Conservation (phyloP, 1,284 basidiomycete species). For the Meripilus lineatus region DNA sequence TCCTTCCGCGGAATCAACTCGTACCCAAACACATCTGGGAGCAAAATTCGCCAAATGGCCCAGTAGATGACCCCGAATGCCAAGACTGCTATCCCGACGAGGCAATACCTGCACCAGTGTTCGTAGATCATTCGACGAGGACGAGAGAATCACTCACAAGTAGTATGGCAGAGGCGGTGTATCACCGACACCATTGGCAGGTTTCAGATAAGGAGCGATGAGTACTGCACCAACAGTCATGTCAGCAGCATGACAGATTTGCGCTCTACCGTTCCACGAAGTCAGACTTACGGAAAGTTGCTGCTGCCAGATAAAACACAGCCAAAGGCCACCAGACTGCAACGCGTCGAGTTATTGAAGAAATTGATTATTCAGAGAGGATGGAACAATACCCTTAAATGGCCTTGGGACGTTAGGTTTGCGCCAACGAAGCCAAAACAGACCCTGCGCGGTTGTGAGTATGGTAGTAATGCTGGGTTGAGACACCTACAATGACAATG, state of each 20-base stretch:
- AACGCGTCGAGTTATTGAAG: not conserved
- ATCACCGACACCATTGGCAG: constrained; percentile 45
- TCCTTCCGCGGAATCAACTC: constrained; percentile 39
- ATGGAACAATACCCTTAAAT: constrained; percentile 38
- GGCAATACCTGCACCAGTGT: constrained; percentile 35
- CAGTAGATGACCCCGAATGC: constrained; percentile 42
- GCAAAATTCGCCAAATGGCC: constrained; percentile 41
- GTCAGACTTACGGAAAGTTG: constrained; percentile 35
- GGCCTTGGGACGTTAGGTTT: constrained; percentile 40
- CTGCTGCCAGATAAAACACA: constrained; percentile 43
- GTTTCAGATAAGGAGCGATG: constrained; percentile 45
- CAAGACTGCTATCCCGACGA: constrained; percentile 45
- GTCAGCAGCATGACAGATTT: not conserved
- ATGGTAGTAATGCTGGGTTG: not conserved
- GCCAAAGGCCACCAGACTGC: constrained; percentile 49
- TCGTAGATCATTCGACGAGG: not conserved
- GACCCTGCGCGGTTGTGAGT: constrained; percentile 29
- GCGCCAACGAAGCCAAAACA: constrained; percentile 48
- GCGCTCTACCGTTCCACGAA: not conserved
- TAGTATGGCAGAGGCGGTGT: constrained; percentile 54
- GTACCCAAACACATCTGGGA: constrained; percentile 44
- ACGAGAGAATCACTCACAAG: constrained; percentile 28
- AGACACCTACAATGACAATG: constrained; percentile 37
- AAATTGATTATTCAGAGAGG: not conserved
- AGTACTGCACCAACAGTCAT: constrained; percentile 30